phyloP scores from a whole-genome alignment of 2,329 filamentous ascomycete genomes.

The Ambrosiella beaveri region DNA sequence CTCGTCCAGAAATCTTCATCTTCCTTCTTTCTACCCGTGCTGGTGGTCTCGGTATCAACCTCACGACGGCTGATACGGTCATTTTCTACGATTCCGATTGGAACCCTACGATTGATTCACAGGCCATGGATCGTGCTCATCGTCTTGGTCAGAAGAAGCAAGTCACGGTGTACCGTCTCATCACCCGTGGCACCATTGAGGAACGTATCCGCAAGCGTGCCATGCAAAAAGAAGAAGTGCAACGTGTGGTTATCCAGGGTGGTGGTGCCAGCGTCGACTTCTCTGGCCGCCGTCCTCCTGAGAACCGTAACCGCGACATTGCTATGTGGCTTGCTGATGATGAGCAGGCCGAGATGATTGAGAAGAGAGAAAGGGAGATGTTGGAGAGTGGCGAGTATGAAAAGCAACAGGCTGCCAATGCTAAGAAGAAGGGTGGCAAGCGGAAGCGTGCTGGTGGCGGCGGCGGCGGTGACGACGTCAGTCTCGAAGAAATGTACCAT shows the following conservation, averaged over 20 bases:
- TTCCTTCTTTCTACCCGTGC: conserved; percentile 92
- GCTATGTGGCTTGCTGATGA: conserved; percentile 98
- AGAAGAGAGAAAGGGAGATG: conserved; percentile 77
- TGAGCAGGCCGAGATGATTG: conserved; percentile 85
- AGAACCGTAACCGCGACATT: conserved; percentile 94
- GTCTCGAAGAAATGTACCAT: conserved; percentile 95
- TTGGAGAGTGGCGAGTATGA: conserved; percentile 53
- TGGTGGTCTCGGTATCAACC: conserved; percentile 92
- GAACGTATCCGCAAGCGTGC: conserved; percentile 95
- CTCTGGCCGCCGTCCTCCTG: conserved; percentile 70
- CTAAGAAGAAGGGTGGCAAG: conserved; percentile 39
- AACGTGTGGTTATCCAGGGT: conserved; percentile 88
- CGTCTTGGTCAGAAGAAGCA: conserved; percentile 89
- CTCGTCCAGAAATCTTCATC: conserved; percentile 83
- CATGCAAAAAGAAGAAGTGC: conserved; percentile 95
- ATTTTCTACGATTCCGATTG: conserved; percentile 99
- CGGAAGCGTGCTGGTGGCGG: conserved; percentile 29
- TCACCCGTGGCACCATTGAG: conserved; percentile 91
- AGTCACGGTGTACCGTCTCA: conserved; percentile 93
- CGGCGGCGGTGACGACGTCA: conserved; percentile 26
- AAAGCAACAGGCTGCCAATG: conserved; percentile 32
- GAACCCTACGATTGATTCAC: conserved; percentile 97
- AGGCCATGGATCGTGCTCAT: conserved; percentile 98
- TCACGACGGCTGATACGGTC: conserved; percentile 91
- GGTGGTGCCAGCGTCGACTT: conserved; percentile 88